Evolutionary conservation across 345 rosid species (phyloP), one percentile per base, ranked within the genome.

Genomic region (Conringia planisiliqua): DNA sequence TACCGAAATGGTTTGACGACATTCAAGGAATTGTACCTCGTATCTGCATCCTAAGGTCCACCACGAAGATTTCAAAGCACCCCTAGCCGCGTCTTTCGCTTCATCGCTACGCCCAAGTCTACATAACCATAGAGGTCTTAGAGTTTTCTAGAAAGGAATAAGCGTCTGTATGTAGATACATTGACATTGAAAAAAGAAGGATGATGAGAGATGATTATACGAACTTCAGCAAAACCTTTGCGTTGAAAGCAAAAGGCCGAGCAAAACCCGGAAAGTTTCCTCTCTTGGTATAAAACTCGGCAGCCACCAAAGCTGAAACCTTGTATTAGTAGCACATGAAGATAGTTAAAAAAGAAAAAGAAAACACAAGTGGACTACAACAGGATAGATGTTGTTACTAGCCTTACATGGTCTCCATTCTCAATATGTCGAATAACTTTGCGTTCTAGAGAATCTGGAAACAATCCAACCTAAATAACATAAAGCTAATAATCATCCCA

Each of bases 11-110:
- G 20, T 64, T 13, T 36, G 50, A 10, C 12, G 18, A 44, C 56
- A 58, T 62, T 33, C 27, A 47, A 14, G 38, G 44, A 57, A 6
- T 8, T 69, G 32, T 84, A 83, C 98, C 82, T 82, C 85, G 54
- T 93, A 90, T 42, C 76, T 72, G 77, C 93, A 93, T 67, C 98
- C 96, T 44, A 90, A 79, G 52, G 98, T 93, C 97, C 97, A 93
- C 98, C 96, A 93, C n/a, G 98, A 92, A 47, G 87, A 89, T 85
- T 86, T 90, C 63, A 93, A 74, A 71, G 92, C 90, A 35, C 88
- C 91, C 83, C 98, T 87, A n/a, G 98, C 97, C 2, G 98, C 89
- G 64, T 89, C 96, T 84, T 90, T 90, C 17, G 96, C 97, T 79
- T 93, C 98, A 16, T 78, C 48, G 59, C 74, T 75, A 59, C 86